These are phyloP conservation scores for Lachnellula suecica DNA, from an alignment of 2,329 filamentous ascomycete genomes.

Conservation along the genomic window DNA sequence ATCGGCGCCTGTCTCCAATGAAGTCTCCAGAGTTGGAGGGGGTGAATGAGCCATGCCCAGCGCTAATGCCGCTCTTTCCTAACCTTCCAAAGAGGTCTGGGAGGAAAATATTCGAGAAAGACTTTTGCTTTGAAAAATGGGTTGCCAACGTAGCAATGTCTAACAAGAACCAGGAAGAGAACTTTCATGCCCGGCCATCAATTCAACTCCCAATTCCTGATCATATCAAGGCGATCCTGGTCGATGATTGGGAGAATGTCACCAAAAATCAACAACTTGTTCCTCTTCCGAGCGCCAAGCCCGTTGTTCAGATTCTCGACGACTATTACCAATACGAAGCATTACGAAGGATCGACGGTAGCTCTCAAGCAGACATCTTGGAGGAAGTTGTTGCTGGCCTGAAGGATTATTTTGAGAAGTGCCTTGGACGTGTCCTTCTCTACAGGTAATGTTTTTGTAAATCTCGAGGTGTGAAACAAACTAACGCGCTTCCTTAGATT, in stretches of 20 bases:
- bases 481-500: slow-evolving; percentile 54
- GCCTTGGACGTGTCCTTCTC: slow-evolving; percentile 81
- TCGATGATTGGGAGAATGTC: slow-evolving; percentile 98
- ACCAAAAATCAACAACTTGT: slow-evolving; percentile 94
- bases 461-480: slow-evolving; percentile 22
- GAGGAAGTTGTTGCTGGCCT: slow-evolving; percentile 86
- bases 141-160: neutral
- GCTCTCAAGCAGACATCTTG: slow-evolving; percentile 78
- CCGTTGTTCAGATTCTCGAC: slow-evolving; percentile 75
- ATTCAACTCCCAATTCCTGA: slow-evolving; percentile 87
- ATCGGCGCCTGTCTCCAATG: neutral
- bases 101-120: neutral
- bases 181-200: slow-evolving; percentile 79
- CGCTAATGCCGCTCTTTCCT: neutral
- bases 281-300: slow-evolving; percentile 73
- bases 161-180: slow-evolving; percentile 69
- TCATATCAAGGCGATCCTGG: slow-evolving; percentile 84
- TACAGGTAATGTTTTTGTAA: slow-evolving; percentile 63
- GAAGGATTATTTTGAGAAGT: slow-evolving; percentile 91
- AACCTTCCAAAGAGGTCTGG: neutral
- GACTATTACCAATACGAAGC: slow-evolving; percentile 75
- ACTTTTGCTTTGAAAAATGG: neutral
- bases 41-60: neutral
- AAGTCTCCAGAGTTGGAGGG: neutral
- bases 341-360: slow-evolving; percentile 62